Conservation (phyloP, 768 basidiomycete genomes). For the Pleurotus djamor region DNA sequence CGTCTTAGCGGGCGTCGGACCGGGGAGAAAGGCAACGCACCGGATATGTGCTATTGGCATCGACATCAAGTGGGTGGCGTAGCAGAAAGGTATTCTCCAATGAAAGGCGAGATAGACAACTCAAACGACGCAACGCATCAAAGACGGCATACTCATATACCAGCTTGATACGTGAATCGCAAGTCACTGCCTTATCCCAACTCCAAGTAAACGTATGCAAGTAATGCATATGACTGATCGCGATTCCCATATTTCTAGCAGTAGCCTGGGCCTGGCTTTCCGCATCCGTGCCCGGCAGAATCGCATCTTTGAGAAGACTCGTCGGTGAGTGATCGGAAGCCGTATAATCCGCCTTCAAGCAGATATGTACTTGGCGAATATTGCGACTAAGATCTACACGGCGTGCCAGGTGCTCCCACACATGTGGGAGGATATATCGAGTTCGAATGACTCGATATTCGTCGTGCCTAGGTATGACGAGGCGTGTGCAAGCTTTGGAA, state of each 20-base stretch:
- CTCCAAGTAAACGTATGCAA: slow-evolving; percentile 44
- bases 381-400: slow-evolving; percentile 47
- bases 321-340: slow-evolving; percentile 39
- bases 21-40: slow-evolving; percentile 21
- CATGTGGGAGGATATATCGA: slow-evolving; percentile 31
- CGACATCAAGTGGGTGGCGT: slow-evolving; percentile 19
- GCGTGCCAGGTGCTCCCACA: slow-evolving; percentile 52
- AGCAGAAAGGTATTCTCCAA: slow-evolving; percentile 33
- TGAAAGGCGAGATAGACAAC: slow-evolving; percentile 29
- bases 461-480: slow-evolving; percentile 45
- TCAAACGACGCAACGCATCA: slow-evolving; percentile 22
- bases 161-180: slow-evolving; percentile 27
- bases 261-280: slow-evolving; percentile 28
- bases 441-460: slow-evolving; percentile 48
- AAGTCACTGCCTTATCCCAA: slow-evolving; percentile 21
- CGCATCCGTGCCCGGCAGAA: slow-evolving; percentile 11
- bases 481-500: slow-evolving; percentile 30
- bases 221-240: slow-evolving; percentile 38
- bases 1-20: neutral
- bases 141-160: slow-evolving; percentile 39
- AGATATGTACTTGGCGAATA: slow-evolving; percentile 44
- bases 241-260: slow-evolving; percentile 35
- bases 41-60: slow-evolving; percentile 31
- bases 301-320: slow-evolving; percentile 29
- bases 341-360: slow-evolving; percentile 31